Base-by-base conservation (phyloP, 73 alveolate species). In the Blepharisma stoltei region DNA sequence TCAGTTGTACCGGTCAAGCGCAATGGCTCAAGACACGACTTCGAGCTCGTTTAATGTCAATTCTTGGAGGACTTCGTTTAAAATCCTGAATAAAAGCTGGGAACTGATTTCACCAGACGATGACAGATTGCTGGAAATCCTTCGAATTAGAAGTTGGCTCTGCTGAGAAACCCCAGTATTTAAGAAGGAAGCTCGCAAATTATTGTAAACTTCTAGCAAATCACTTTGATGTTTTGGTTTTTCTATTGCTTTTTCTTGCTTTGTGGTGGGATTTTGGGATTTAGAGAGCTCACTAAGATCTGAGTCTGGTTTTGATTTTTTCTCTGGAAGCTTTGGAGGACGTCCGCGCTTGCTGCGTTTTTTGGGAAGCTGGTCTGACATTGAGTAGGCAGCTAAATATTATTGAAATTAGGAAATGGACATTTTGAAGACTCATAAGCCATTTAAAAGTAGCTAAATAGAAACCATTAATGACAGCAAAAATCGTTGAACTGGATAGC, bases 271-370 rank as follows among this genome's bases (percentile, higher is more conserved):
- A 14, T 60, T 38, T 38, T 11, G 73, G 2, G 23, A 14, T 18
- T 8, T 38, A 2, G 46, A 25, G 49, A 32, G 41, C 3, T 32
- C 41, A 32, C 41, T 32, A 60, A 47, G 23, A 18, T 60, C 46
- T 25, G 73, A 60, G 6, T 38, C 18, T 8, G 46, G 49, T 25
- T 25, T 60, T 60, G 37, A 38, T 25, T 60, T 60, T 25, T 60
- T 60, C 45, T 60, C 73, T 1, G 73, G 73, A 38, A 14, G 14
- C 45, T 60, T 60, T 14, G 73, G 18, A 25, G 73, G 73, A 14
- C 73, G 14, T 20, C 73, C 73, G 14, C 73, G 38, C 23, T 60
- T 60, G 2, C 46, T 38, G 2, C 73, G 38, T 60, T 60, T 60
- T 5, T 60, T 14, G 45, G 73, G 73, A 20, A 20, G 49, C 41